These are phyloP conservation scores for Fusarium veterinarium DNA, from an alignment of 2,329 filamentous ascomycete species.

Conservation along the genomic window DNA sequence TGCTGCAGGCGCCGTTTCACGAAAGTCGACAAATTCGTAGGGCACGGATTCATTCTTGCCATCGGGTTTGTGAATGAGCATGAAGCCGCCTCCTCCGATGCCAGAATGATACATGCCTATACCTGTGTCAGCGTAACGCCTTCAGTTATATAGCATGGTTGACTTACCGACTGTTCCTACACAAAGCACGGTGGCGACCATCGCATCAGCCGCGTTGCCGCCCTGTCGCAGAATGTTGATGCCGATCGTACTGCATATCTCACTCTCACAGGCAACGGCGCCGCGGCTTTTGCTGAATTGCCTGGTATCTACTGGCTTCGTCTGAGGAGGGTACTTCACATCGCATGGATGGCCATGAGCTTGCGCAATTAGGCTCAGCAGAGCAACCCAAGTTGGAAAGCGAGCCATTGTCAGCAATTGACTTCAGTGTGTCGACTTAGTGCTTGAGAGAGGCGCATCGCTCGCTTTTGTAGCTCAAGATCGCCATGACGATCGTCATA, in stretches of 20 bases:
- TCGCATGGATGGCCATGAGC: slow-evolving; percentile 12
- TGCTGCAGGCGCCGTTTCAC: slow-evolving; percentile 84
- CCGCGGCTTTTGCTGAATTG: slow-evolving; percentile 52
- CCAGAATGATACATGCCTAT: slow-evolving; percentile 73
- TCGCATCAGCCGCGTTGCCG: slow-evolving; percentile 74
- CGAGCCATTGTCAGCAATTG: neutral
- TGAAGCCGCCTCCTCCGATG: slow-evolving; percentile 83
- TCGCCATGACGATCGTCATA: neutral
- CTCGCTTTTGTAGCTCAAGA: neutral
- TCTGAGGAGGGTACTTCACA: slow-evolving; percentile 18
- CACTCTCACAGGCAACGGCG: slow-evolving; percentile 71
- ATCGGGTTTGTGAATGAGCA: slow-evolving; percentile 73
- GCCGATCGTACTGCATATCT: slow-evolving; percentile 70
- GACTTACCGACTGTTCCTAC: slow-evolving; percentile 64
- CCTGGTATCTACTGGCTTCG: slow-evolving; percentile 1
- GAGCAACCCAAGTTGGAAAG: neutral
- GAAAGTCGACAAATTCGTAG: slow-evolving; percentile 87
- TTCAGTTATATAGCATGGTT: accelerated
- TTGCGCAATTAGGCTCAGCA: slow-evolving; percentile 15
- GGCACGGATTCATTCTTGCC: slow-evolving; percentile 53
- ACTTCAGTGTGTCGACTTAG: too few species aligned
- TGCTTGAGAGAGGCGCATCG: neutral
- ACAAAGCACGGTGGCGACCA: slow-evolving; percentile 73
- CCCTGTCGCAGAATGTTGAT: slow-evolving; percentile 66
- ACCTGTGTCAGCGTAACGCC: accelerated